phyloP scores from a whole-genome alignment of 2,329 filamentous ascomycete genomes.

The Pyricularia grisea region DNA sequence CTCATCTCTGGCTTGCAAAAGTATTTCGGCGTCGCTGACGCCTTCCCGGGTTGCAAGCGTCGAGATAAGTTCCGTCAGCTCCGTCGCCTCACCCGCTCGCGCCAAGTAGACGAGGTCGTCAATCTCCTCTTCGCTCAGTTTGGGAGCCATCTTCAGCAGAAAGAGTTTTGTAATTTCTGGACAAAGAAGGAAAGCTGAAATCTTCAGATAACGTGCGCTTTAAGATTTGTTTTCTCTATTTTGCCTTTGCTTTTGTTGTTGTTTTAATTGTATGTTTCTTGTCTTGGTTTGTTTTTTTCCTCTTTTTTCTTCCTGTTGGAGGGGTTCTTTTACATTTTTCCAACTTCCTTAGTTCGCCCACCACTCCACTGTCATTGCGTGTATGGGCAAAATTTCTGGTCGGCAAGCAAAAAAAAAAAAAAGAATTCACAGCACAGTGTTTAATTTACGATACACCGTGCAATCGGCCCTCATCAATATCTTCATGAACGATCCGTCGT shows the following conservation, averaged over 20 bases:
- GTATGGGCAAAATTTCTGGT: not conserved
- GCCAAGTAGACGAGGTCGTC: slow-evolving; percentile 88
- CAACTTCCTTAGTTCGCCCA: too few relatives aligned
- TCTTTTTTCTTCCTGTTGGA: not conserved
- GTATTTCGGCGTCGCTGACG: slow-evolving; percentile 49
- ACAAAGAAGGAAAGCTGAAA: not conserved
- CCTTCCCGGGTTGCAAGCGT: slow-evolving; percentile 53
- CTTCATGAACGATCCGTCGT: not conserved
- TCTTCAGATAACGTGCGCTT: not conserved
- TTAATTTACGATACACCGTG: not conserved
- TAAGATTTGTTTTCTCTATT: not conserved
- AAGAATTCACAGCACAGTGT: too few relatives aligned
- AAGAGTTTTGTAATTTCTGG: slow-evolving; percentile 4
- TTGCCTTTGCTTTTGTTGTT: not conserved
- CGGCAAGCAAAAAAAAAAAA: not conserved
- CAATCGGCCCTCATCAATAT: not conserved
- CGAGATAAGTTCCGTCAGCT: slow-evolving; percentile 51
- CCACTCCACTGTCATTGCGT: not conserved
- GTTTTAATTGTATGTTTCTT: not conserved
- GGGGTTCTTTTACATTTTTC: not conserved
- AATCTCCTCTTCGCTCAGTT: slow-evolving; percentile 67
- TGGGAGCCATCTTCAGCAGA: slow-evolving; percentile 31
- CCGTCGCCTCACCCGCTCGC: slow-evolving; percentile 64
- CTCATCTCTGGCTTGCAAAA: slow-evolving; percentile 62
- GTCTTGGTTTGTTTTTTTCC: not conserved